phyloP scores from a whole-genome alignment of 257 asterid genomes.

The Pogostemon cablin region DNA sequence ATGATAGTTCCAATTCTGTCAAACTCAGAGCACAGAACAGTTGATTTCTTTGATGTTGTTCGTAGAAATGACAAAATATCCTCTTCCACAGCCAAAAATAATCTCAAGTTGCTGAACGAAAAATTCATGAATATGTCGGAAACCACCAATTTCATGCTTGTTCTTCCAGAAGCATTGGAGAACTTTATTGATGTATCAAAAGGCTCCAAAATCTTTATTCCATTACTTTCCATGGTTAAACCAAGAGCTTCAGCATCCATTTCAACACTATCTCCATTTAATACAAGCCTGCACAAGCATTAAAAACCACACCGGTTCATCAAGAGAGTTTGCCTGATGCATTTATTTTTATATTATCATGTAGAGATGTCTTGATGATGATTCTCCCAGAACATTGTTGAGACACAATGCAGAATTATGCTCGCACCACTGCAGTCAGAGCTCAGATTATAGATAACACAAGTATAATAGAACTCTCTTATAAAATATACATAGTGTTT shows the following conservation, averaged over 20 bases:
- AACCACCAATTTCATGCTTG: slow-evolving; percentile 64
- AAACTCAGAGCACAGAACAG: slow-evolving; percentile 84
- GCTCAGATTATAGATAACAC: neutral
- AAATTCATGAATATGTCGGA: slow-evolving; percentile 95
- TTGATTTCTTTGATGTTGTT: slow-evolving; percentile 76
- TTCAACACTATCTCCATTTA: slow-evolving; percentile 69
- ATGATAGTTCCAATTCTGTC: slow-evolving; percentile 80
- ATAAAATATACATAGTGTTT: neutral
- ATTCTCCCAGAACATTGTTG: slow-evolving; percentile 1
- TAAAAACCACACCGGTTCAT: slow-evolving; percentile 16
- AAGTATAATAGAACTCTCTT: neutral
- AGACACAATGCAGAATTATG: neutral
- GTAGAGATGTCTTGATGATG: neutral
- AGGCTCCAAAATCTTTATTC: slow-evolving; percentile 91
- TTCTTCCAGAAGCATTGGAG: slow-evolving; percentile 75
- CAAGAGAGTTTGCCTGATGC: neutral
- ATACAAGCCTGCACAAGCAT: slow-evolving; percentile 69
- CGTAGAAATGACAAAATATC: slow-evolving; percentile 90
- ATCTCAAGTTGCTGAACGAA: slow-evolving; percentile 84
- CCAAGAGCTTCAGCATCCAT: slow-evolving; percentile 77
- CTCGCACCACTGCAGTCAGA: neutral
- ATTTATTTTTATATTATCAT: slow-evolving; percentile 7
- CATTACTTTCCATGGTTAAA: slow-evolving; percentile 95
- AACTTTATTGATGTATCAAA: slow-evolving; percentile 74
- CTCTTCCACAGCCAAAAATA: slow-evolving; percentile 90